These are phyloP conservation scores for Aspergillus neoniger DNA, from an alignment of 2,329 filamentous ascomycete genomes.

Conservation along the genomic window DNA sequence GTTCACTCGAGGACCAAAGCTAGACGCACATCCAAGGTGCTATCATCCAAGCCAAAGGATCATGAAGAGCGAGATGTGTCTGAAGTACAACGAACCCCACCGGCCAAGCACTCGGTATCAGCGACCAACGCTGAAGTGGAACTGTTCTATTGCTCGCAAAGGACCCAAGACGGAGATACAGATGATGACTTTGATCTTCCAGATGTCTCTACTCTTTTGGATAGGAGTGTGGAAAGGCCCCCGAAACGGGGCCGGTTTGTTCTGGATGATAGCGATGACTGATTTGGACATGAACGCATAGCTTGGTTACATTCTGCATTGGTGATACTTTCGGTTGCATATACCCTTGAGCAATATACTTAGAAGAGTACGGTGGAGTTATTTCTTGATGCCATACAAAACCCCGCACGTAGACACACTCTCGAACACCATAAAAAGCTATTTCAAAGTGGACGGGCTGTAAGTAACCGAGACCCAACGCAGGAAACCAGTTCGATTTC, in stretches of 20 bases:
- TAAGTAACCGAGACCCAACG: too few relatives aligned
- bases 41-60: background rate
- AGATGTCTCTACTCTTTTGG: conserved; percentile 31
- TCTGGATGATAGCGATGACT: conserved; percentile 33
- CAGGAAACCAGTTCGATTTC: too few relatives aligned
- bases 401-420: background rate
- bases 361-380: background rate
- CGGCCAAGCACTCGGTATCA: conserved; percentile 19
- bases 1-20: background rate
- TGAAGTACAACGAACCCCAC: conserved; percentile 8
- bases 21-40: background rate
- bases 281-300: conserved; percentile 5
- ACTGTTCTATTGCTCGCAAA: conserved; percentile 24
- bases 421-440: too few relatives aligned
- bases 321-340: conserved; percentile 5
- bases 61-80: conserved; percentile 8
- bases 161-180: conserved; percentile 20
- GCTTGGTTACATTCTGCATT: conserved; percentile 13
- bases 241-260: conserved; percentile 25
- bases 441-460: too few relatives aligned
- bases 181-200: conserved; percentile 32
- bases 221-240: conserved; percentile 19
- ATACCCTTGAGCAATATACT: conserved; percentile 6
- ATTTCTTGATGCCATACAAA: background rate
- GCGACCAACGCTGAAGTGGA: conserved; percentile 9